Percentiles rank a stretch among this genome's conserved stretches.
phyloP scores from a whole-genome alignment of 495 filamentous ascomycete genomes.

The Neurospora tetraspora region DNA sequence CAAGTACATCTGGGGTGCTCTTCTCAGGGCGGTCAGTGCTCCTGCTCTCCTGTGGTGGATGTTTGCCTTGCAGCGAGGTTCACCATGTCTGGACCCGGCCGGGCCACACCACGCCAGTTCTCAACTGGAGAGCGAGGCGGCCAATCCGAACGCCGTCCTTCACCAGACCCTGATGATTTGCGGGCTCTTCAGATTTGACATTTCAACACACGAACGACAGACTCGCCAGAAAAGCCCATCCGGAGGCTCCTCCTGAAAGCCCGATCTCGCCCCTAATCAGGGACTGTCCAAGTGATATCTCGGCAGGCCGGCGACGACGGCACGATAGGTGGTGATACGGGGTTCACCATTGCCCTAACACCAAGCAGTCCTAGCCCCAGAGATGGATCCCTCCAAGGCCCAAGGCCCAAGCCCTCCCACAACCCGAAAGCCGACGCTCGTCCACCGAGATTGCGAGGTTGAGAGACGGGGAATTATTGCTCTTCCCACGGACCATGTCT shows the following conservation, averaged over 20 bases:
- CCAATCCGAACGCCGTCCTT: slow-evolving; percentile 19
- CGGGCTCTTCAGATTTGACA: slow-evolving; percentile 9
- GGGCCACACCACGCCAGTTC: neutral
- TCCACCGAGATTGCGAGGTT: neutral
- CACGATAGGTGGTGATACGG: neutral
- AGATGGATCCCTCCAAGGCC: neutral
- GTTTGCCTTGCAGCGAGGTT: neutral
- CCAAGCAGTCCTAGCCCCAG: neutral
- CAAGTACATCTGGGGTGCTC: slow-evolving; percentile 8
- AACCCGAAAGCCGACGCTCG: neutral
- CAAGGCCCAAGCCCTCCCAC: neutral
- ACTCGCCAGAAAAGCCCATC: neutral
- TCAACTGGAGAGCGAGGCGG: slow-evolving; percentile 16
- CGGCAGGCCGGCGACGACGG: neutral
- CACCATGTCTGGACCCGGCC: neutral
- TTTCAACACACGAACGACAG: neutral
- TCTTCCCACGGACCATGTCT: neutral
- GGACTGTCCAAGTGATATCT: neutral
- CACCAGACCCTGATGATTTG: slow-evolving; percentile 13
- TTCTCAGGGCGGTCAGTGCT: neutral
- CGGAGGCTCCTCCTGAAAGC: neutral
- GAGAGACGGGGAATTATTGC: neutral
- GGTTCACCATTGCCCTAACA: neutral
- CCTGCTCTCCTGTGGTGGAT: neutral
- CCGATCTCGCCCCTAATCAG: neutral